Base-by-base conservation (phyloP, 495 filamentous ascomycete species). In the Lophiotrema nucula region DNA sequence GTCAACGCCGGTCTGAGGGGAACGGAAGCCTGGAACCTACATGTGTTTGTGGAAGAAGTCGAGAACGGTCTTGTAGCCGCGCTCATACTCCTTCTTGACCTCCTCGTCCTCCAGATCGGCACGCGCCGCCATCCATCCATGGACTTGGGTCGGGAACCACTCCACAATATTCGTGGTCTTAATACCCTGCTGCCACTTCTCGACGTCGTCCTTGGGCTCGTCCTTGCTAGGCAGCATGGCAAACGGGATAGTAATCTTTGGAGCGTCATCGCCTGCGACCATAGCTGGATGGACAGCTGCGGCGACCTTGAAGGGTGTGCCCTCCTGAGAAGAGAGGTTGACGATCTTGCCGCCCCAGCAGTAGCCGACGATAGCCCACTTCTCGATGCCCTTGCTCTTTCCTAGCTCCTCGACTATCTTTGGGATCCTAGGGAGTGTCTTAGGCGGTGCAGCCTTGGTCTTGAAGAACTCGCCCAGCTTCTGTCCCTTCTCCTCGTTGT, bases 71-170 rank as follows among this genome's bases (percentile, higher is more conserved):
- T 84, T 78, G 68, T 95, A 96, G 0, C 88, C 90, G 13, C 87
- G 74, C 73, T 83, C 81, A 70, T 95, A 96, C 75, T 92, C 89
- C 67, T 76, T 79, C 69, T 78, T 83, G 38, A 89, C 85, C 55
- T 79, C 78, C 4, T 73, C 73, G 62, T 95, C 74, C 53, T 84
- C 80, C 33, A 95, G 68, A 67, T 93, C 79, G 19, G 74, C 77
- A 21, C 88, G 76, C 4, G 91, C 91, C 18, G 88, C 89, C 91
- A 96, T 95, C 82, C 85, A 96, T 25, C 91, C 90, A 73, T 96
- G 90, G 44, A 95, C 81, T 79, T 95, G 89, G 60, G 88, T 84
- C 10, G 71, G 57, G 66, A 89, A 96, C 27, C 79, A 92, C 81
- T 93, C 87, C 18, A 96, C 83, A 65, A 88, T 77, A 64, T 90